Conservation (phyloP, 441 rosid genomes). For the Corymbia citriodora region DNA sequence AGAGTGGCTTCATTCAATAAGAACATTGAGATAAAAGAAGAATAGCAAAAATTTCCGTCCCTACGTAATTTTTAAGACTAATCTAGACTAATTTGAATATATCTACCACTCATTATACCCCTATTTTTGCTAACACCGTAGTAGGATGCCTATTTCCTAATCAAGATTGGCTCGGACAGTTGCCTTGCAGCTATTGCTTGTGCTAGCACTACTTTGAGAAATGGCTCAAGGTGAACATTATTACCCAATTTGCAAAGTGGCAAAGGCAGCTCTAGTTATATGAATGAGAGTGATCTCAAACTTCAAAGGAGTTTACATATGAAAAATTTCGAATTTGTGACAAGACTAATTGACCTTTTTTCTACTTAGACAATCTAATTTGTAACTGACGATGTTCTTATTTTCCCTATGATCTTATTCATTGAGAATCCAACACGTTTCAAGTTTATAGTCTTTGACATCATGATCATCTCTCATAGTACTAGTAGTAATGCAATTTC, state of each 20-base stretch:
- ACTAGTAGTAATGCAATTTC: neutral
- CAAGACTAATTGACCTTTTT: neutral
- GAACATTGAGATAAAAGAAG: too few species aligned
- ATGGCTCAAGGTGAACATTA: constrained; percentile 14
- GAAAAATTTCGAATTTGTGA: neutral
- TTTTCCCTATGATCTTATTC: neutral
- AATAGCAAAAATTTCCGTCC: neutral
- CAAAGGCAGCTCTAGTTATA: neutral
- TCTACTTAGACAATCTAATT: neutral
- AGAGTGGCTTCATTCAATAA: neutral
- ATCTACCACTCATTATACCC: too few species aligned
- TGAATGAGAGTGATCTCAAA: neutral
- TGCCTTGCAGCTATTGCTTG: constrained; percentile 35
- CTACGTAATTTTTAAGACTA: too few species aligned
- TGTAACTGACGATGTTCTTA: neutral
- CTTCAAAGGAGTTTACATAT: neutral
- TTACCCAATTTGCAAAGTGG: constrained; percentile 37
- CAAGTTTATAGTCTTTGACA: neutral
- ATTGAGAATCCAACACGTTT: neutral
- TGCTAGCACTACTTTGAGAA: too few species aligned
- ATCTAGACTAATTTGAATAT: too few species aligned
- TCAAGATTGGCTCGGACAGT: constrained; percentile 21
- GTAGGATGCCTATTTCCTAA: constrained; percentile 25
- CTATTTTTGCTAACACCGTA: neutral
- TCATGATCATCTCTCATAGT: neutral